These are phyloP conservation scores for Globisporangium cystogenes DNA, from an alignment of 352 stramenopile genomes.

Conservation along the genomic window DNA sequence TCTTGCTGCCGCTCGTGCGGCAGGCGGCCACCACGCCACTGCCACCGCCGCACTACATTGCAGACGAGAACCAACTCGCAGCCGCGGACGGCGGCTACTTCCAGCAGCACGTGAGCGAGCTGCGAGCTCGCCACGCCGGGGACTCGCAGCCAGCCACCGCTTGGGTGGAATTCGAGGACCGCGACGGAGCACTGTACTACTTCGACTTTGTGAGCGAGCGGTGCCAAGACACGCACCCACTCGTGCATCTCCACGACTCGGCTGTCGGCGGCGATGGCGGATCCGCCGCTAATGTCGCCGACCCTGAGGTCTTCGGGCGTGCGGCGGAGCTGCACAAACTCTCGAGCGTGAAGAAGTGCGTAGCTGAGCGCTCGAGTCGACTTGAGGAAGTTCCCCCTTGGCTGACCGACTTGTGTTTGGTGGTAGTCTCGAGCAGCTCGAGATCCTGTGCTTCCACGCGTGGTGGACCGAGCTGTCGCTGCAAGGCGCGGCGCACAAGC, in stretches of 20 bases:
- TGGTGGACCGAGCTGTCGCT: conserved; percentile 60
- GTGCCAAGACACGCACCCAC: conserved; percentile 27
- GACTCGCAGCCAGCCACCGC: conserved; percentile 6
- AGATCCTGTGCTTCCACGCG: conserved; percentile 66
- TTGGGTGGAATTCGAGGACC: conserved; percentile 58
- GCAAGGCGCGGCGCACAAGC: conserved; percentile 25
- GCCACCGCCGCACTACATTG: conserved; percentile 21
- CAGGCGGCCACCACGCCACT: conserved; percentile 38
- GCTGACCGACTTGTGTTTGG: neutral
- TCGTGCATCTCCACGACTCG: conserved; percentile 22
- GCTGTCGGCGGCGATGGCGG: neutral
- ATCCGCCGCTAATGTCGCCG: conserved; percentile 15
- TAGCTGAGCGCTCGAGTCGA: neutral
- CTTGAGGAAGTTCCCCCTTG: too few species aligned
- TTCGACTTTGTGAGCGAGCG: conserved; percentile 47
- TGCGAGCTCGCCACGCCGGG: conserved; percentile 20
- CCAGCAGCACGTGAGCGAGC: conserved; percentile 35
- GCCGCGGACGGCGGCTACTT: conserved; percentile 35
- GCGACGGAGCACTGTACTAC: conserved; percentile 27
- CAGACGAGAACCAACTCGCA: conserved; percentile 19
- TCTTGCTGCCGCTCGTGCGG: conserved; percentile 42
- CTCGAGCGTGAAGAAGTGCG: conserved; percentile 48
- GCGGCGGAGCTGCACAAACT: conserved; percentile 40
- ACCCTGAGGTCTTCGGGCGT: conserved; percentile 42
- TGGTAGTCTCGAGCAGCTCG: conserved; percentile 35